Base-by-base conservation (phyloP, 225 moss, liverwort and hornwort species). In the Neckera pumila region DNA sequence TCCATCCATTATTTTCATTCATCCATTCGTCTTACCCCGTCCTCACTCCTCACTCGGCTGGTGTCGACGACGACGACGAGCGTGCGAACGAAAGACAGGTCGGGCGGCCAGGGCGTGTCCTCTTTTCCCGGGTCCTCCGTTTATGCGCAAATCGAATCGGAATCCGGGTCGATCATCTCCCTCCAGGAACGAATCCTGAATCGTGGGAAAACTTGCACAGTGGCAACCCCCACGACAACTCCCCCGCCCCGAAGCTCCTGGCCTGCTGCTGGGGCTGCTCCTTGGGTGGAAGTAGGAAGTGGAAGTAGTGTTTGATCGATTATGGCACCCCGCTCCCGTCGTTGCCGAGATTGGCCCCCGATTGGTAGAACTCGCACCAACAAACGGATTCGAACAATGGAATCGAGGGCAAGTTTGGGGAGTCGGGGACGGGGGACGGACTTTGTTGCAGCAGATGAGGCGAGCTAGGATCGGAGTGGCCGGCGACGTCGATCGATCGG, bases 121-220 rank as follows among this genome's bases (percentile, higher is more conserved):
- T 75, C 45, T 76, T 88, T 81, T 62, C 76, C 70, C 33, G 86
- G 82, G 77, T 43, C 75, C 59, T 76, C 66, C 59, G 85, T 76
- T 60, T 75, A 71, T 85, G 23, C 25, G 77, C 90, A 90, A 88
- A 90, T 90, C 90, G 88, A 61, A 90, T 90, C 90, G 70, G 85
- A 88, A 86, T 90, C 88, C 62, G 6, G 73, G 78, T 45, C 64
- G 80, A 89, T 85, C 85, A 84, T 84, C 57, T 10, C 17, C 43
- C 63, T 43, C 71, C 18, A 67, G 90, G 69, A 88, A 86, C 87
- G 80, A 80, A 86, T 90, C 89, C 77, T 60, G 69, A 83, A 54
- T 28, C 49, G 45, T 77, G 87, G 90, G 87, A 90, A 61, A 74
- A 40, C 79, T 65, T 57, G 21, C 72, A 40, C 54, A 19, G 42